Conservation (phyloP, 2,329 filamentous ascomycete genomes). For the Biscogniauxia sp. region DNA sequence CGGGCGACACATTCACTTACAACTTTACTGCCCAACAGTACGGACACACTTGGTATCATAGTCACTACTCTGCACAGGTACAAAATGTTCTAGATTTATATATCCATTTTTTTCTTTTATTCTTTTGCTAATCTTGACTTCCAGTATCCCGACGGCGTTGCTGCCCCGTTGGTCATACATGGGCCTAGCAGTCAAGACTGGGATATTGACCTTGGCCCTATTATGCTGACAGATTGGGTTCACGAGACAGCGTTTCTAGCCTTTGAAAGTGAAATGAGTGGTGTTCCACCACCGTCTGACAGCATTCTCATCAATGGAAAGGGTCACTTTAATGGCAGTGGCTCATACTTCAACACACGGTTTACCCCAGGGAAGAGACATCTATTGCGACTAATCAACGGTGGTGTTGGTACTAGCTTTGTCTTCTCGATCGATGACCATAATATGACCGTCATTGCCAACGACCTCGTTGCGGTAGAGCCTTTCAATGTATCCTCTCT, state of each 20-base stretch:
- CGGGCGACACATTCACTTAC: constrained; percentile 39
- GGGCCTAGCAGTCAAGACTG: constrained; percentile 44
- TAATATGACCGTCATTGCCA: constrained; percentile 44
- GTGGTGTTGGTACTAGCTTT: constrained; percentile 42
- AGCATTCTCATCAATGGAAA: constrained; percentile 39
- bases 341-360: constrained; percentile 27
- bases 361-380: constrained; percentile 39
- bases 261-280: constrained; percentile 18
- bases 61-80: constrained; percentile 3
- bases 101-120: constrained; percentile 19
- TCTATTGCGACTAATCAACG: constrained; percentile 44
- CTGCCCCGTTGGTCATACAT: constrained; percentile 47
- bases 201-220: constrained; percentile 46
- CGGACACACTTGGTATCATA: constrained; percentile 25
- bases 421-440: constrained; percentile 47
- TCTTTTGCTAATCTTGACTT: constrained; percentile 25
- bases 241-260: constrained; percentile 26
- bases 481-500: constrained; percentile 48
- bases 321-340: constrained; percentile 14
- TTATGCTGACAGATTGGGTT: constrained; percentile 50
- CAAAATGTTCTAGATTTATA: not conserved
- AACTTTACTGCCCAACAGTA: constrained; percentile 36
- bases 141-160: constrained; percentile 42
- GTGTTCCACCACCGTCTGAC: constrained; percentile 11
- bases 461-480: constrained; percentile 46